Evolutionary conservation across 2,329 filamentous ascomycete species (phyloP), one percentile per base, ranked within the genome.

Genomic region (Colletotrichum tropicale): DNA sequence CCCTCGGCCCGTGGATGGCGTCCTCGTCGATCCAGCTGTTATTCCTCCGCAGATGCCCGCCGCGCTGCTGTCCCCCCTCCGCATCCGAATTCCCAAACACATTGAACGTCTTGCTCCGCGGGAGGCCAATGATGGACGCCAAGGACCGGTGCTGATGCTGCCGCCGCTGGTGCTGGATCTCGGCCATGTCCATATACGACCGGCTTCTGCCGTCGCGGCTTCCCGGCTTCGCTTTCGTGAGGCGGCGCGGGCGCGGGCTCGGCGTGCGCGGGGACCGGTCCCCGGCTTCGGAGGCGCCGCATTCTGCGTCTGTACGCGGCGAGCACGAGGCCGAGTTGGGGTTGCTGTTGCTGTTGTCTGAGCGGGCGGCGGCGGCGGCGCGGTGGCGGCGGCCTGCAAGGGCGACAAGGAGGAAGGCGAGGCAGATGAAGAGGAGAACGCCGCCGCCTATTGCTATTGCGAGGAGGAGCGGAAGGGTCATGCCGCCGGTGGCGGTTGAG

Each of bases 11-110:
- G 74, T 89, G 88, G n/a, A 88, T 81, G 70, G 84, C 85, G 66
- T 90, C 88, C 77, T 89, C 89, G 72, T 89, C 88, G 32, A 89
- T 87, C 88, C 88, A 90, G 21, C 84, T 86, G 48, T 73, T 74
- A 16, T 76, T 77, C 61, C 65, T 61, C 48, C 74, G 30, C 7
- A 65, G 15, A 7, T 69, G 9, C 0, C 74, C 74, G 1, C 70
- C 70, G 4, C 65, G 43, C 34, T 76, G 74, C 43, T 74, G 64
- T 2, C 56, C 64, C 0, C 13, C 34, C 4, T 21, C 74, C 1
- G 26, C 48, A 21, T 69, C 71, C 21, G 61, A 38, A 3, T 16
- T 26, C 5, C 77, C 72, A 13, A 81, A 81, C 38, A 83, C 79
- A 15, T 58, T 78, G 32, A 83, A 79, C 74, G 78, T 82, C 55